These are phyloP conservation scores for Delitschia confertaspora DNA, from an alignment of 495 filamentous ascomycete genomes.

Conservation along the genomic window DNA sequence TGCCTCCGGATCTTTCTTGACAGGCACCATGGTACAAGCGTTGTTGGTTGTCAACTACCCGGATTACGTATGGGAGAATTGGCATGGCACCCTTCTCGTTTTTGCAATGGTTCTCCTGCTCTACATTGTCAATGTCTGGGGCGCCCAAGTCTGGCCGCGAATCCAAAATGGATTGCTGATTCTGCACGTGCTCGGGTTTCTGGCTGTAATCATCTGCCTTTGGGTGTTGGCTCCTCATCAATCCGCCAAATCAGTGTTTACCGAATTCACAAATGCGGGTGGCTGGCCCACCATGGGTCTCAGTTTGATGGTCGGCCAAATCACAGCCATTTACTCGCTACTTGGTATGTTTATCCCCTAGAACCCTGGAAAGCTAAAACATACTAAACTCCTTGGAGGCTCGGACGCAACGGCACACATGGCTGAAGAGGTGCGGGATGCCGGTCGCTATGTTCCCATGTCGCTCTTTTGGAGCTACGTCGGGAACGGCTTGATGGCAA, in stretches of 20 bases:
- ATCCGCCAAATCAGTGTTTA: slow-evolving; percentile 10
- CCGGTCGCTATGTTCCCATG: slow-evolving; percentile 21
- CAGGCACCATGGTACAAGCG: slow-evolving; percentile 37
- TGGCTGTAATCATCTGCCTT: slow-evolving; percentile 23
- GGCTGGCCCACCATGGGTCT: slow-evolving; percentile 24
- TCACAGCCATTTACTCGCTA: slow-evolving; percentile 39
- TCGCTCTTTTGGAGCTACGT: slow-evolving; percentile 29
- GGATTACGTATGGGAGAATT: slow-evolving; percentile 28
- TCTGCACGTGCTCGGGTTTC: slow-evolving; percentile 27
- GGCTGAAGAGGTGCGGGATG: slow-evolving; percentile 28
- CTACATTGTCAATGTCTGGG: slow-evolving; percentile 45
- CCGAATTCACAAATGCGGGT: slow-evolving; percentile 17
- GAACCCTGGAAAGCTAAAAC: neutral
- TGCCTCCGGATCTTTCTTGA: slow-evolving; percentile 45
- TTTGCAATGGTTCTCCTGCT: slow-evolving; percentile 32
- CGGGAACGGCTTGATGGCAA: slow-evolving; percentile 28
- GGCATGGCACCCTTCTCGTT: slow-evolving; percentile 38
- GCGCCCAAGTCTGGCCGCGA: slow-evolving; percentile 37
- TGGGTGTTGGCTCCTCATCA: slow-evolving; percentile 20
- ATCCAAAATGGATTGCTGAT: slow-evolving; percentile 28
- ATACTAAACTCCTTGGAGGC: slow-evolving; percentile 12
- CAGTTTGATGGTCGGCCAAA: slow-evolving; percentile 47
- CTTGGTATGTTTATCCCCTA: slow-evolving; percentile 21
- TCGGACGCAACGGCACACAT: slow-evolving; percentile 29
- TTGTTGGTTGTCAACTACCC: slow-evolving; percentile 29